Evolutionary conservation across 352 stramenopile genomes (phyloP), one percentile per base, ranked within the genome.

Genomic region (Phytophthora lateralis): DNA sequence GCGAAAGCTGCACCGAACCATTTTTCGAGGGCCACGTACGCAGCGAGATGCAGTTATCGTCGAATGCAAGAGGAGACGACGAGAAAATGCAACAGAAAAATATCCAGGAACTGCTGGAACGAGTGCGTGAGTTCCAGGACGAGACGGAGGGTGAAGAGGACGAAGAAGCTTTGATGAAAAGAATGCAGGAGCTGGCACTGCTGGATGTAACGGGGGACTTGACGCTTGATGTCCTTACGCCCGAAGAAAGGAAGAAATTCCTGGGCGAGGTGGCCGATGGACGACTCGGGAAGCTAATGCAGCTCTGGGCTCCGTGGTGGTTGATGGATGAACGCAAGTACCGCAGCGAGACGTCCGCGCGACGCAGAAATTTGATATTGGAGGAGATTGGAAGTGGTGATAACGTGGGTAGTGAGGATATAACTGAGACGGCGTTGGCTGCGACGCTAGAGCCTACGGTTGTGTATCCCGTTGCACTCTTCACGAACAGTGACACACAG

Each of bases 231-330:
- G 64, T 46, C 18, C 75, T 95, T 18, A 93, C 83, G 8, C 35
- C 55, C 0, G 64, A 76, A 55, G 82, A 95, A 49, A 83, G 72
- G 29, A 66, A 60, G 45, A 70, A 60, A 24, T 95, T 95, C 56
- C 50, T 95, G 6, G 59, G 64, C 7, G 82, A 90, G 57, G 75
- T 95, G 4, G 76, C 80, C 0, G 71, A 81, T 60, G 85, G 85
- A 24, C 60, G 80, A 26, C 66, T 95, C 32, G 83, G 83, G 24
- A 81, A 82, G 34, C 82, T 85, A 20, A 61, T 95, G 26, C 49
- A 60, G 47, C 66, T 90, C 29, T 95, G 85, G 85, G 59, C 77
- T 38, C 85, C 85, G 3, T 95, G 85, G 85, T 95, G 85, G 85
- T 44, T 78, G 17, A 60, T 86, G 48, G 50, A 50, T 20, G 53